phyloP scores from a whole-genome alignment of 371 early-diverging fungal genomes.

The Mucor mucedo region DNA sequence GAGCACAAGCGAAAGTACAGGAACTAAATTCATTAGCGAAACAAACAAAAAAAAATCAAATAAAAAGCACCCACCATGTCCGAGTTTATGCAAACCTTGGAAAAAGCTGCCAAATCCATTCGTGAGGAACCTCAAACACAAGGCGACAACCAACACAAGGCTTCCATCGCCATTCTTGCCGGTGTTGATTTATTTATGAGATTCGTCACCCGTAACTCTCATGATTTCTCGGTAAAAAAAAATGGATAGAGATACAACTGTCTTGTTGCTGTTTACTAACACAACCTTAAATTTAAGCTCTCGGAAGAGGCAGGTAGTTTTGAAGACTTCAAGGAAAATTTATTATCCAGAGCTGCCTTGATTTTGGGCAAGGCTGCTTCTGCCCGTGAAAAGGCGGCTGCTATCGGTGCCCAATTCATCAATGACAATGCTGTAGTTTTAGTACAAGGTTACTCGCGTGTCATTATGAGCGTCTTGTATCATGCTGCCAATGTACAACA shows the following conservation, averaged over 20 bases:
- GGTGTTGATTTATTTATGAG: slow-evolving; percentile 91
- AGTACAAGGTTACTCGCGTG: slow-evolving; percentile 95
- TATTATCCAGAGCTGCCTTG: slow-evolving; percentile 74
- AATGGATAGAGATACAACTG: background rate
- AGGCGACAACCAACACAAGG: slow-evolving; percentile 50
- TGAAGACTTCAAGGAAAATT: slow-evolving; percentile 77
- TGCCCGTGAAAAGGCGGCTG: slow-evolving; percentile 80
- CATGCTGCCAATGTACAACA: slow-evolving; percentile 76
- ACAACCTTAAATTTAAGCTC: slow-evolving; percentile 22
- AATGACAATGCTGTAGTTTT: slow-evolving; percentile 87
- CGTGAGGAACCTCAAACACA: slow-evolving; percentile 54
- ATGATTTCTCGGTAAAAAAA: slow-evolving; percentile 64
- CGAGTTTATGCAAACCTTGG: slow-evolving; percentile 84
- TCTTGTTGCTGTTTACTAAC: background rate
- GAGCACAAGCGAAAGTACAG: background rate
- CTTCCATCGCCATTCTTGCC: slow-evolving; percentile 64
- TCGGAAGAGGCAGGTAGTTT: slow-evolving; percentile 54
- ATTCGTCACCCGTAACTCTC: slow-evolving; percentile 74
- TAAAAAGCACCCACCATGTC: slow-evolving; percentile 78
- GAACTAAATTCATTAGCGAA: background rate
- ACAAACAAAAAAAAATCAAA: background rate
- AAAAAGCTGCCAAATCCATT: slow-evolving; percentile 64
- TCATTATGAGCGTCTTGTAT: slow-evolving; percentile 84
- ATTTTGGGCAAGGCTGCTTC: slow-evolving; percentile 77
- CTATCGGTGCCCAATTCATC: slow-evolving; percentile 86